Percentiles rank a stretch among this genome's conserved stretches.
Conservation (phyloP, 305 asterid species). For the Petunia hybrid region DNA sequence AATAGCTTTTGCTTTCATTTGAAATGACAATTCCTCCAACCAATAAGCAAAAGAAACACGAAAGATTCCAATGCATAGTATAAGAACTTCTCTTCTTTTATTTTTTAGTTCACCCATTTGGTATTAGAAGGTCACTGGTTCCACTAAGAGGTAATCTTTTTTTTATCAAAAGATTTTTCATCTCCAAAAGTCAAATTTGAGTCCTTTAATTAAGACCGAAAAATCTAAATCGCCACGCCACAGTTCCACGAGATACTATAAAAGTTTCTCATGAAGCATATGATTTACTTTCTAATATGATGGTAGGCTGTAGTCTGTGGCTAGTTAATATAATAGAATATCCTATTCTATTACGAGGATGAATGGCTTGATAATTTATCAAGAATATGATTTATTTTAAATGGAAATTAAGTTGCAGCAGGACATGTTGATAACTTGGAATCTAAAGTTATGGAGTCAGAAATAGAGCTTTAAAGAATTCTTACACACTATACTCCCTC, state of each 20-base stretch:
- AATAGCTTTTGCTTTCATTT: not conserved
- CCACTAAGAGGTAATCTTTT: not conserved
- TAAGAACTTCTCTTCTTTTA: not conserved
- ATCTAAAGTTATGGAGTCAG: not conserved
- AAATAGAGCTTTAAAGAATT: not conserved
- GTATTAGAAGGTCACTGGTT: not conserved
- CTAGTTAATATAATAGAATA: not conserved
- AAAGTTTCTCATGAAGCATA: too few relatives aligned
- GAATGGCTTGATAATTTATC: not conserved
- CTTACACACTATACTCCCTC: too few relatives aligned
- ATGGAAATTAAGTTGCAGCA: not conserved
- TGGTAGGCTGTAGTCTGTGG: not conserved
- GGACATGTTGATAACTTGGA: not conserved
- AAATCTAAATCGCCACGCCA: too few relatives aligned
- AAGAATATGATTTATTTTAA: not conserved
- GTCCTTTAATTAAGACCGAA: too few relatives aligned
- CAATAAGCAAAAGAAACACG: not conserved
- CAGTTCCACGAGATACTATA: too few relatives aligned
- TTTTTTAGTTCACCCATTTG: not conserved
- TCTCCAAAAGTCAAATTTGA: too few relatives aligned
- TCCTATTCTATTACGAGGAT: not conserved
- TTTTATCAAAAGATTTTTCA: too few relatives aligned
- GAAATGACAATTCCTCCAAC: constrained; percentile 1
- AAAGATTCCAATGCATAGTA: not conserved
- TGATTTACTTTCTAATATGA: too few relatives aligned